phyloP scores from a whole-genome alignment of 805 yeast genomes.

The Metschnikowia vanudenii region DNA sequence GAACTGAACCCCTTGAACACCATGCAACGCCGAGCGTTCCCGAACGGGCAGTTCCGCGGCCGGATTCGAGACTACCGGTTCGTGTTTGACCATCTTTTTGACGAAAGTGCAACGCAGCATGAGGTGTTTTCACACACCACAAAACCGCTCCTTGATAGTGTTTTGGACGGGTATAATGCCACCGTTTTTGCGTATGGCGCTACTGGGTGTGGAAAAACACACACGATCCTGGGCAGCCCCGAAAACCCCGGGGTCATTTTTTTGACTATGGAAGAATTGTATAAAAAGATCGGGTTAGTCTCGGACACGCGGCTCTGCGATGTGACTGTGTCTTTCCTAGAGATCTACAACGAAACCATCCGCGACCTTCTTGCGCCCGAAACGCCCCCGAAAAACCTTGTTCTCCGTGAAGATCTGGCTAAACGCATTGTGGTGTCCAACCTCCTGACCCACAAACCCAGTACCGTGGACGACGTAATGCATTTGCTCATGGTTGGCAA shows the following conservation, averaged over 20 bases:
- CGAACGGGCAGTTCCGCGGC: slow-evolving; percentile 35
- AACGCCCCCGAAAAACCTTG: slow-evolving; percentile 43
- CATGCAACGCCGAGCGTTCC: slow-evolving; percentile 48
- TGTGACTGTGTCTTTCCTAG: slow-evolving; percentile 70
- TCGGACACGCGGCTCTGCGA: slow-evolving; percentile 57
- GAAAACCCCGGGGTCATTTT: slow-evolving; percentile 78
- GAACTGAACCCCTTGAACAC: slow-evolving; percentile 59
- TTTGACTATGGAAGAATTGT: slow-evolving; percentile 74
- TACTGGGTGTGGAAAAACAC: slow-evolving; percentile 97
- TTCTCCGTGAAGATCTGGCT: slow-evolving; percentile 69
- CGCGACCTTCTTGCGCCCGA: slow-evolving; percentile 72
- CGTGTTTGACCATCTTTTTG: slow-evolving; percentile 79
- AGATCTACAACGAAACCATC: slow-evolving; percentile 88
- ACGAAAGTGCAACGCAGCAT: slow-evolving; percentile 58
- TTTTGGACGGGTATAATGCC: slow-evolving; percentile 83
- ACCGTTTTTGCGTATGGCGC: slow-evolving; percentile 97
- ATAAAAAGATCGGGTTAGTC: slow-evolving; percentile 54
- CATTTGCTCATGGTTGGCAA: slow-evolving; percentile 73
- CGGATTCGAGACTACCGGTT: slow-evolving; percentile 72
- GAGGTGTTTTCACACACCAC: slow-evolving; percentile 70
- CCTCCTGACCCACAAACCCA: slow-evolving; percentile 60
- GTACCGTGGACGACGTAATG: slow-evolving; percentile 70
- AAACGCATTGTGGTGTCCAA: slow-evolving; percentile 69
- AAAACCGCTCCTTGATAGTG: slow-evolving; percentile 66
- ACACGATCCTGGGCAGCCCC: slow-evolving; percentile 77